Evolutionary conservation across 768 basidiomycete genomes (phyloP).

Genomic region (Xerocomellus chrysenteron): DNA sequence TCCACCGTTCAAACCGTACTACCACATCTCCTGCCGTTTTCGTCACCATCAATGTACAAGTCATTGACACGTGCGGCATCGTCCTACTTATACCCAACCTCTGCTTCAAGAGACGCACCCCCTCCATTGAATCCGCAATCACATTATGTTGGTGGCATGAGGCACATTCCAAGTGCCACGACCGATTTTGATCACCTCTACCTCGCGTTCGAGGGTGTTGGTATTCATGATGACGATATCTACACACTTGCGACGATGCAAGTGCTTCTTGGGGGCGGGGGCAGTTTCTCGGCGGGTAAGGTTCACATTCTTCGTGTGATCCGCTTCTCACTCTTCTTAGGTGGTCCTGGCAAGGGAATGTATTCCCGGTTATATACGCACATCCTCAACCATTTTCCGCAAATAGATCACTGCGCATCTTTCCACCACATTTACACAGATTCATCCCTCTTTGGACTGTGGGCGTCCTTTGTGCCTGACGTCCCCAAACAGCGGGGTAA

Average conservation of each 20-base stretch:
- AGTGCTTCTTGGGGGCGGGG: conserved; percentile 91
- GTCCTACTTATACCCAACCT: conserved; percentile 58
- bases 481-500: conserved; percentile 55
- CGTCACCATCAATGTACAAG: conserved; percentile 57
- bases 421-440: conserved; percentile 99
- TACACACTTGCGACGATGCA: conserved; percentile 94
- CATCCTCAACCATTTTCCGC: conserved; percentile 91
- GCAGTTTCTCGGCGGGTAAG: conserved; percentile 89
- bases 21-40: conserved; percentile 57
- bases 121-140: conserved; percentile 33
- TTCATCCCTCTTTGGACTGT: conserved; percentile 89
- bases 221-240: conserved; percentile 88
- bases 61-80: conserved; percentile 75
- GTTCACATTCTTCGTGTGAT: background rate
- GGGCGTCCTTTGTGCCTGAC: conserved; percentile 78
- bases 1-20: conserved; percentile 39
- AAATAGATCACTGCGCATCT: conserved; percentile 91
- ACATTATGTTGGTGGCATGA: conserved; percentile 84
- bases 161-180: conserved; percentile 56
- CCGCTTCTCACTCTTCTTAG: conserved; percentile 33
- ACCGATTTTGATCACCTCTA: conserved; percentile 92
- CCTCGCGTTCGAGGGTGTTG: conserved; percentile 87
- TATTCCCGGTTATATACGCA: conserved; percentile 95
- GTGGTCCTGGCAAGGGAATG: conserved; percentile 99
- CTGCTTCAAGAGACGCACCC: conserved; percentile 12